These are phyloP conservation scores for Cryptosporidium ryanae DNA, from an alignment of 169 alveolate genomes.

Conservation along the genomic window DNA sequence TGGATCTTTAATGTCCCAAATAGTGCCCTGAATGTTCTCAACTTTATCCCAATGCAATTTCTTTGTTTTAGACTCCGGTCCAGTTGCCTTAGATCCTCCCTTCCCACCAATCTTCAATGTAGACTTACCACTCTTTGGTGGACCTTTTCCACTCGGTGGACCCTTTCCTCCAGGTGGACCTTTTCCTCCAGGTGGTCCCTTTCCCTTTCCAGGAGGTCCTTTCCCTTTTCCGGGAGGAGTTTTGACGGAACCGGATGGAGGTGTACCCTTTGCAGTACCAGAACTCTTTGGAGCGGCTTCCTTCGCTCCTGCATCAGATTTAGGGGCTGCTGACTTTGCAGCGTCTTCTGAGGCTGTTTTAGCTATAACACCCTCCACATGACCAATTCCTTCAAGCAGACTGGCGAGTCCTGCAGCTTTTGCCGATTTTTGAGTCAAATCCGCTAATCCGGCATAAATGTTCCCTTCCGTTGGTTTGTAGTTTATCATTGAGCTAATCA, in stretches of 20 bases:
- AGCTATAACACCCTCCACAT: conserved; percentile 7
- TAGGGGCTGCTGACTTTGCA: conserved; percentile 60
- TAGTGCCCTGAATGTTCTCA: conserved; percentile 88
- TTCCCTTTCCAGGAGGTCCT: conserved; percentile 72
- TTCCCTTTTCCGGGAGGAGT: conserved; percentile 42
- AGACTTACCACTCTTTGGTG: conserved; percentile 78
- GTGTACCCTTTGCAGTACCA: conserved; percentile 75
- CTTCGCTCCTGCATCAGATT: conserved; percentile 72
- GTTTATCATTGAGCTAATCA: conserved; percentile 53
- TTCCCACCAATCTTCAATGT: conserved; percentile 37
- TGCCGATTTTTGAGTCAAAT: not conserved
- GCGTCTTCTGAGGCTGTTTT: conserved; percentile 6
- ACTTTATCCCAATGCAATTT: conserved; percentile 91
- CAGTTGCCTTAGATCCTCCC: conserved; percentile 81
- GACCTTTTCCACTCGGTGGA: conserved; percentile 82
- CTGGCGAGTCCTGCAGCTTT: conserved; percentile 16
- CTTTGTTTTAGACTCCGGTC: conserved; percentile 82
- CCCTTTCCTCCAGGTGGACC: conserved; percentile 77
- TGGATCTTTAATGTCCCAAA: conserved; percentile 79
- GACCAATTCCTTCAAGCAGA: conserved; percentile 56
- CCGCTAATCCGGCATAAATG: conserved; percentile 1
- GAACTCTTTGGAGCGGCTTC: conserved; percentile 59
- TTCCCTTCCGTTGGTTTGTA: conserved; percentile 51
- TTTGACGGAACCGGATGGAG: conserved; percentile 1
- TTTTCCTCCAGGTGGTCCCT: conserved; percentile 76